Percentiles rank a stretch among this genome's conserved stretches.
phyloP scores from a whole-genome alignment of 352 stramenopile genomes.

The Pythium vanterpoolii region DNA sequence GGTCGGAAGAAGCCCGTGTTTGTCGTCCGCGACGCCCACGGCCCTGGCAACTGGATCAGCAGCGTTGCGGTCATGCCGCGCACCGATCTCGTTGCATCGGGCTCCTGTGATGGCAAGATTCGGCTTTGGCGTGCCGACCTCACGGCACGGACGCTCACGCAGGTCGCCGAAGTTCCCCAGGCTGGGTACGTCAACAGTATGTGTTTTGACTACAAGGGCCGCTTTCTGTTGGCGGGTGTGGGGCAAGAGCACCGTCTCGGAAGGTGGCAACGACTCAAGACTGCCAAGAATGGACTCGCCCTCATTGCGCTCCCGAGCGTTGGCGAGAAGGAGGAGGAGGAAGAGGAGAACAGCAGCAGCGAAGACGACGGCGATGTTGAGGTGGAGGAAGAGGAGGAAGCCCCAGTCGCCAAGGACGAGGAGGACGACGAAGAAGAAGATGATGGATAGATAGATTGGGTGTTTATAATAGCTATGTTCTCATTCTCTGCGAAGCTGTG shows the following conservation, averaged over 20 bases:
- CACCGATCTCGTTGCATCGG: constrained; percentile 90
- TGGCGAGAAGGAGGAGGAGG: constrained; percentile 27
- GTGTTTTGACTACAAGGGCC: constrained; percentile 72
- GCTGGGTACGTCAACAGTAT: constrained; percentile 71
- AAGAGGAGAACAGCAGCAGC: constrained; percentile 11
- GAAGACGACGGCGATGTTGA: constrained; percentile 23
- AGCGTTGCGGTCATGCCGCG: constrained; percentile 85
- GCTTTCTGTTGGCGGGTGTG: constrained; percentile 88
- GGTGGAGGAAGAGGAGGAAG: constrained; percentile 33
- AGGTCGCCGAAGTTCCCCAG: constrained; percentile 73
- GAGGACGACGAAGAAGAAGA: constrained; percentile 22
- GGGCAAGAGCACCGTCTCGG: constrained; percentile 92
- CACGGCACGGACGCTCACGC: constrained; percentile 52
- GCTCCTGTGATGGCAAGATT: constrained; percentile 89
- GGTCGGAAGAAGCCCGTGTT: constrained; percentile 92
- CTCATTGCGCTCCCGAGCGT: constrained; percentile 84
- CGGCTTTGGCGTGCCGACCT: constrained; percentile 90
- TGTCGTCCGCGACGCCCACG: constrained; percentile 83
- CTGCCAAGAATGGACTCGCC: constrained; percentile 88
- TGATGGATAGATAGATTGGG: constrained; percentile 26
- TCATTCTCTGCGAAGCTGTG: neutral
- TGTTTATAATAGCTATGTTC: neutral
- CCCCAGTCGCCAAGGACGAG: constrained; percentile 22
- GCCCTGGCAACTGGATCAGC: constrained; percentile 87
- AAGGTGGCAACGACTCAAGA: constrained; percentile 87